phyloP scores from a whole-genome alignment of 305 asterid genomes.

The Stenogyne calaminthoides region DNA sequence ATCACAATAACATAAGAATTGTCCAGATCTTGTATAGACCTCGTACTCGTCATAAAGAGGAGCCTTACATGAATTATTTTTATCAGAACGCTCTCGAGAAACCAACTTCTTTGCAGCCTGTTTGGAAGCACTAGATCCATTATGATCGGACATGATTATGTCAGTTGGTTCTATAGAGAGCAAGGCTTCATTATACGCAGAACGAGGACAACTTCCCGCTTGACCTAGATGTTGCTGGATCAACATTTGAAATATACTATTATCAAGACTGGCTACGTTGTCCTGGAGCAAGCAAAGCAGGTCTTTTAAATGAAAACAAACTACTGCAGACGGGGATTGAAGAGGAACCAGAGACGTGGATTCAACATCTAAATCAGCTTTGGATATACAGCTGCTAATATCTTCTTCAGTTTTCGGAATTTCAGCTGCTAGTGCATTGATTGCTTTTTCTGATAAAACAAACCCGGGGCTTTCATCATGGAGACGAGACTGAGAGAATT shows the following conservation, averaged over 20 bases:
- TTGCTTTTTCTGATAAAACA: conserved; percentile 79
- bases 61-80: conserved; percentile 93
- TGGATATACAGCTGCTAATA: conserved; percentile 52
- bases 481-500: conserved; percentile 81
- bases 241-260: conserved; percentile 45
- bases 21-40: conserved; percentile 88
- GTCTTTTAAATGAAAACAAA: conserved; percentile 71
- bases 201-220: conserved; percentile 79
- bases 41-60: conserved; percentile 97
- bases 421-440: conserved; percentile 67
- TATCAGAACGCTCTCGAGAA: conserved; percentile 80
- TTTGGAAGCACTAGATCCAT: conserved; percentile 58
- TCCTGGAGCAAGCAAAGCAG: conserved; percentile 55
- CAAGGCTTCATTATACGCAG: conserved; percentile 71
- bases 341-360: conserved; percentile 24
- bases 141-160: conserved; percentile 49
- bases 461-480: conserved; percentile 95
- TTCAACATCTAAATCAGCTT: conserved; percentile 67
- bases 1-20: conserved; percentile 89
- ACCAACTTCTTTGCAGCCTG: conserved; percentile 52
- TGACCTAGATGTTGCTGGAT: conserved; percentile 66
- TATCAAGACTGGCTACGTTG: conserved; percentile 40
- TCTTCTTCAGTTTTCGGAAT: conserved; percentile 59
- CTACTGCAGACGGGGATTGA: conserved; percentile 56
- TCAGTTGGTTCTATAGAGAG: conserved; percentile 56